Base-by-base conservation (phyloP, 768 basidiomycete species). In the Guyanaporus albipodus region DNA sequence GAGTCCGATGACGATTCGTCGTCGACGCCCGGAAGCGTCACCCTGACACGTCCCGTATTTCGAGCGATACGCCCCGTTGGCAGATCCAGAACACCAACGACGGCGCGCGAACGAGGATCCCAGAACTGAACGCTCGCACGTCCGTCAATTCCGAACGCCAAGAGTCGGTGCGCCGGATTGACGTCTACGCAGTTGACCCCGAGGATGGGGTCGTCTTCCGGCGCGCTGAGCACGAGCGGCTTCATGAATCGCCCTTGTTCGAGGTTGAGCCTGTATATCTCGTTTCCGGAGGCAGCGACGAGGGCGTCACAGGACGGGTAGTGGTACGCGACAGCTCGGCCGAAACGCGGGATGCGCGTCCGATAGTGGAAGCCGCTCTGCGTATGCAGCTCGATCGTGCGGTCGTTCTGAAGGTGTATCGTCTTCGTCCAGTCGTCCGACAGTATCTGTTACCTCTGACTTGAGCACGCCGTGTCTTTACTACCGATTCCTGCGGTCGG, bases 341-440 rank as follows among this genome's bases (percentile, higher is more conserved):
- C 96, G 61, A 94, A 94, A 35, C 84, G 85, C 2, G 96, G 96
- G 77, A 98, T 87, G 54, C 96, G 80, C 6, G 93, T 91, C 31
- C 87, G 83, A 63, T 96, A 91, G 66, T 97, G 90, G 49, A 93
- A 80, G 0, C 92, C 91, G 37, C 88, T 81, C 64, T 98, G 96
- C 0, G 91, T 95, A 63, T 99, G 96, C 6, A 99, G 73, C 59
- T 93, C 91, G 45, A 99, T 67, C 5, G 90, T 89, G n/a, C 96
- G 84, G 71, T 97, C 93, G 40, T 86, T 85, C 76, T 98, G 96
- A 2, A 99, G 78, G 64, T 96, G 93, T 52, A 97, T 76, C n/a
- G 90, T 85, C 65, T 98, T 98, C 7, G 95, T 98, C 95, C 95
- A 98, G 73, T 98, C 95, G 60, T 94, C 89, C 1, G 94, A 97